These are phyloP conservation scores for Talaromyces pinophilus DNA, from an alignment of 2,329 filamentous ascomycete species.

Conservation along the genomic window DNA sequence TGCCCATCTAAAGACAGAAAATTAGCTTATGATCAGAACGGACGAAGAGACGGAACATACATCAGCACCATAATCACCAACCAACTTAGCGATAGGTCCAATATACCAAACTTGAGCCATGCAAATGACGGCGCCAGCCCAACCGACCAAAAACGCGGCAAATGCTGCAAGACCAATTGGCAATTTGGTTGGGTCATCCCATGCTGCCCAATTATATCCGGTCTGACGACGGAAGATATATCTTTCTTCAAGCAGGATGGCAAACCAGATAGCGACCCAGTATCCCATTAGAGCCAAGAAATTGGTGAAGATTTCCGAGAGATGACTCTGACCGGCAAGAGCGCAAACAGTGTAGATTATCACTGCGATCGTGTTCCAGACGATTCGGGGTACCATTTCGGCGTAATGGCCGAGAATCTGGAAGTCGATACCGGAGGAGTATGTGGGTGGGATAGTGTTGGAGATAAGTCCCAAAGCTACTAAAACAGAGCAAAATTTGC, in stretches of 20 bases:
- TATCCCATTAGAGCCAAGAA: conserved; percentile 72
- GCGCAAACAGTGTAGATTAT: conserved; percentile 66
- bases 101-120: conserved; percentile 72
- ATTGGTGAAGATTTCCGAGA: conserved; percentile 67
- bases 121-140: conserved; percentile 64
- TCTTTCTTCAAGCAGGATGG: conserved; percentile 61
- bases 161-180: conserved; percentile 65
- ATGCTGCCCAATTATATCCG: conserved; percentile 62
- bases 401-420: conserved; percentile 64
- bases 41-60: conserved; percentile 39
- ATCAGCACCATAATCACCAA: conserved; percentile 61
- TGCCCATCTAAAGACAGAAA: conserved; percentile 50
- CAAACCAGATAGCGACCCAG: conserved; percentile 67
- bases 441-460: conserved; percentile 66
- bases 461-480: conserved; percentile 65
- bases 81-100: conserved; percentile 60
- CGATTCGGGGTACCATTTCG: conserved; percentile 60
- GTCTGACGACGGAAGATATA: conserved; percentile 58
- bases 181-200: conserved; percentile 61
- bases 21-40: conserved; percentile 29
- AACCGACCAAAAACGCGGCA: conserved; percentile 63
- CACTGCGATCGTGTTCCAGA: conserved; percentile 65
- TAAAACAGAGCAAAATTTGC: conserved; percentile 66
- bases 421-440: conserved; percentile 67
- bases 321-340: conserved; percentile 60